These are phyloP conservation scores for Aspergillus arachidicola DNA, from an alignment of 2,329 filamentous ascomycete genomes.

Conservation along the genomic window DNA sequence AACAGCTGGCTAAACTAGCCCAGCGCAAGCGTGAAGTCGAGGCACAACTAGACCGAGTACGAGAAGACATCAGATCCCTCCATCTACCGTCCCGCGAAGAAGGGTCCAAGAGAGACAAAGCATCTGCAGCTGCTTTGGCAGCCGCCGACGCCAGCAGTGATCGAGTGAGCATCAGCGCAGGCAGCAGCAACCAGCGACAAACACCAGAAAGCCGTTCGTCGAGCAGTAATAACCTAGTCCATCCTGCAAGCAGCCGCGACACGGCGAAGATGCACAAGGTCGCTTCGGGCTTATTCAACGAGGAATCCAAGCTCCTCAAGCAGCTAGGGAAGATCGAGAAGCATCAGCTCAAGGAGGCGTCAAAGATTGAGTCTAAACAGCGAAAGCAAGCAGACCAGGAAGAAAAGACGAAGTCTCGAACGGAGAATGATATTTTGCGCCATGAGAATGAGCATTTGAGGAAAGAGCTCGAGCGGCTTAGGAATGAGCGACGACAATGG, in stretches of 20 bases:
- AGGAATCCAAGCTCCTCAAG: conserved; percentile 40
- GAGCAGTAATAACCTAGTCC: conserved; percentile 18
- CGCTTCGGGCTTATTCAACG: conserved; percentile 31
- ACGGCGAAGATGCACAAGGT: conserved; percentile 33
- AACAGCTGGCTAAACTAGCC: conserved; percentile 47
- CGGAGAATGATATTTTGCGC: conserved; percentile 51
- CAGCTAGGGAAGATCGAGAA: conserved; percentile 47
- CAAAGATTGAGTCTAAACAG: conserved; percentile 42
- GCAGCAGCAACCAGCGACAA: conserved; percentile 12
- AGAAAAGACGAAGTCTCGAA: conserved; percentile 44
- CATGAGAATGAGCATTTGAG: conserved; percentile 50
- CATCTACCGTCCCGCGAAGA: conserved; percentile 16
- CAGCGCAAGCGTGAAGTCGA: conserved; percentile 44
- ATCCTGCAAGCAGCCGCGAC: conserved; percentile 19
- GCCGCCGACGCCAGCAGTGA: conserved; percentile 21
- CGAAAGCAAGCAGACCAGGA: conserved; percentile 45
- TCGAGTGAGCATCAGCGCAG: conserved; percentile 20
- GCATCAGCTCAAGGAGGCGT: conserved; percentile 42
- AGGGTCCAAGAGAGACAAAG: conserved; percentile 13
- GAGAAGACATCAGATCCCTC: conserved; percentile 36
- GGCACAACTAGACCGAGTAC: conserved; percentile 38
- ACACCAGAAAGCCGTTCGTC: conserved; percentile 10
- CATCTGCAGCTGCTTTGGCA: conserved; percentile 13
- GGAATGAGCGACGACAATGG: conserved; percentile 54
- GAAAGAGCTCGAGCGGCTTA: conserved; percentile 51